Percentiles rank a stretch among this genome's conserved stretches.
Evolutionary conservation across 2,329 filamentous ascomycete genomes (phyloP).

Genomic region (Penicillium sp.): DNA sequence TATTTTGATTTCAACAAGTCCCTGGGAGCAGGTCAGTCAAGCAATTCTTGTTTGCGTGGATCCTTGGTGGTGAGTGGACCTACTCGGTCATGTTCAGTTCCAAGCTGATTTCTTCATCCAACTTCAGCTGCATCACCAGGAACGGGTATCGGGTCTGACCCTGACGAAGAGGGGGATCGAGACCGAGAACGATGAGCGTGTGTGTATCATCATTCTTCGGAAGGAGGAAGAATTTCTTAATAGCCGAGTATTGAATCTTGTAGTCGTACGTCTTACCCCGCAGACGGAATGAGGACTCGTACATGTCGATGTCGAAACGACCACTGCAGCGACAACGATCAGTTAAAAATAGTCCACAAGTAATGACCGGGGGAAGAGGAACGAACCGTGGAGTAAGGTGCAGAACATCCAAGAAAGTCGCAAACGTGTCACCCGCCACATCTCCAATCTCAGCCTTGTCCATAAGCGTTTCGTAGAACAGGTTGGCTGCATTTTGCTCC

Average conservation of each 20-base stretch:
- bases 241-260: conserved; percentile 96
- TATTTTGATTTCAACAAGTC: conserved; percentile 80
- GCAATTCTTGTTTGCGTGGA: not conserved
- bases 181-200: conserved; percentile 85
- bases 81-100: conserved; percentile 89
- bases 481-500: conserved; percentile 88
- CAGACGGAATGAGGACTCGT: conserved; percentile 92
- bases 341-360: conserved; percentile 3
- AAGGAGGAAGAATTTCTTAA: conserved; percentile 98
- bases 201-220: conserved; percentile 98
- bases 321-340: conserved; percentile 55
- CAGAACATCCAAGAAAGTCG: conserved; percentile 91
- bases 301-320: conserved; percentile 99
- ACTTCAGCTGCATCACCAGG: conserved; percentile 98
- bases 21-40: conserved; percentile 22
- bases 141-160: conserved; percentile 97
- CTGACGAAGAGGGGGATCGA: conserved; percentile 91
- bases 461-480: conserved; percentile 98
- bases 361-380: conserved; percentile 1
- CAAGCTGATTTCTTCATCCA: conserved; percentile 92
- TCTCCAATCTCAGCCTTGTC: conserved; percentile 99
- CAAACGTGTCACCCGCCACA: conserved; percentile 96
- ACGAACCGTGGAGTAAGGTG: conserved; percentile 86
- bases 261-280: conserved; percentile 99
- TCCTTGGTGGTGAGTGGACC: conserved; percentile 10